phyloP scores from a whole-genome alignment of 75 land plant species.

The Sequoia sempervirens region DNA sequence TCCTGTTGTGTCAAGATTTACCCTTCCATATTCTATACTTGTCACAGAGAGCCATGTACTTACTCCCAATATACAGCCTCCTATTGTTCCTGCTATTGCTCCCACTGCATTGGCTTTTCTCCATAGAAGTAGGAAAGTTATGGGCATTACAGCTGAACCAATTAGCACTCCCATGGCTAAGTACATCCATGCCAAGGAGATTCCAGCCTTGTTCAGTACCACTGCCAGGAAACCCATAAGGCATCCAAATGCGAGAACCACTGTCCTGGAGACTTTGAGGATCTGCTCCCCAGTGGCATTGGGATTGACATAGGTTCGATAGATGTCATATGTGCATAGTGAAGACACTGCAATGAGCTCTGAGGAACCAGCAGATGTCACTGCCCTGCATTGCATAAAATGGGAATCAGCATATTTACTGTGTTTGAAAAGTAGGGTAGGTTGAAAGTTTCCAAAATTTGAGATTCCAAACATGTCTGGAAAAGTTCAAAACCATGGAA shows the following conservation, averaged over 20 bases:
- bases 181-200: slow-evolving; percentile 98
- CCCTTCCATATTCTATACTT: slow-evolving; percentile 60
- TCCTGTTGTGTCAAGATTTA: slow-evolving; percentile 85
- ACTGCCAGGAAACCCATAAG: slow-evolving; percentile 95
- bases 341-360: slow-evolving; percentile 93
- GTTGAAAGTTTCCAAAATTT: not conserved
- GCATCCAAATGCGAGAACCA: slow-evolving; percentile 77
- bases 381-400: slow-evolving; percentile 60
- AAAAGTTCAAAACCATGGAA: not conserved
- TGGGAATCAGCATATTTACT: not conserved
- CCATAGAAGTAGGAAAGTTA: slow-evolving; percentile 94
- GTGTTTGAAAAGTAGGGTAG: not conserved
- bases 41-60: slow-evolving; percentile 81
- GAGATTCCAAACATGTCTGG: not conserved
- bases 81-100: slow-evolving; percentile 68
- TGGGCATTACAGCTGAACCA: slow-evolving; percentile 94
- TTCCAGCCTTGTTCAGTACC: slow-evolving; percentile 85
- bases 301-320: slow-evolving; percentile 92
- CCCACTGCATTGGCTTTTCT: slow-evolving; percentile 91
- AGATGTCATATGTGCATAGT: slow-evolving; percentile 90
- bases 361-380: slow-evolving; percentile 93
- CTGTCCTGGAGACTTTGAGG: slow-evolving; percentile 63
- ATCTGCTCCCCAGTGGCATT: slow-evolving; percentile 84
- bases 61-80: slow-evolving; percentile 73
- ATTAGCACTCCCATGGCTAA: slow-evolving; percentile 96